Evolutionary conservation across 2,329 filamentous ascomycete species (phyloP).

Genomic region (Aureobasidium namibiae): DNA sequence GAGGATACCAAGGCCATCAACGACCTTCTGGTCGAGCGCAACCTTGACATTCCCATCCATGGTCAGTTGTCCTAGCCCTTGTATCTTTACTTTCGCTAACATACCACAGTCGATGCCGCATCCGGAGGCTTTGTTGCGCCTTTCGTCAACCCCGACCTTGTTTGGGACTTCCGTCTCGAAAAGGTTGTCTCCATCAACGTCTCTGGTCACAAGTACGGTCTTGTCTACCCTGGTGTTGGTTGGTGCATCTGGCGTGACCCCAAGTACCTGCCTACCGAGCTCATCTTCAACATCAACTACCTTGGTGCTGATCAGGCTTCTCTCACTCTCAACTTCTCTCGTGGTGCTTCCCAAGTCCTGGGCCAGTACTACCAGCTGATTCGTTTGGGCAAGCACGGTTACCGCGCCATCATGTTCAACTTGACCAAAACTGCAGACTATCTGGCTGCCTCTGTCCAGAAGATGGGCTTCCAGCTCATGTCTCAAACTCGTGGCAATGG

Average conservation of each 20-base stretch:
- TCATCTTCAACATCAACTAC: conserved; percentile 99
- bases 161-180: conserved; percentile 87
- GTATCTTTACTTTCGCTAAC: background rate
- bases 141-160: conserved; percentile 73
- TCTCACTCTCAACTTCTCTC: conserved; percentile 96
- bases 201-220: conserved; percentile 80
- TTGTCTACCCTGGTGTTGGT: conserved; percentile 83
- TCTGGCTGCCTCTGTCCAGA: conserved; percentile 62
- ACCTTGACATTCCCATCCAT: conserved; percentile 78
- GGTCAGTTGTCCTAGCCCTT: conserved; percentile 13
- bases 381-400: conserved; percentile 85
- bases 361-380: conserved; percentile 98
- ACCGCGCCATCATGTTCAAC: conserved; percentile 89
- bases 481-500: conserved; percentile 69
- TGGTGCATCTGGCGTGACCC: conserved; percentile 86
- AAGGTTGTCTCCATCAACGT: conserved; percentile 91
- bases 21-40: conserved; percentile 67
- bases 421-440: conserved; percentile 86
- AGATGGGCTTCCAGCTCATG: conserved; percentile 80
- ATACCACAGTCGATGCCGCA: conserved; percentile 64
- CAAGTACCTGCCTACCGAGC: conserved; percentile 77
- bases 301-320: conserved; percentile 90
- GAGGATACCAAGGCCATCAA: conserved; percentile 91
- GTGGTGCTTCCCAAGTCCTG: conserved; percentile 88
- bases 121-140: conserved; percentile 89